These are phyloP conservation scores for Naganishia kalamii DNA, from an alignment of 768 basidiomycete genomes.

Conservation along the genomic window DNA sequence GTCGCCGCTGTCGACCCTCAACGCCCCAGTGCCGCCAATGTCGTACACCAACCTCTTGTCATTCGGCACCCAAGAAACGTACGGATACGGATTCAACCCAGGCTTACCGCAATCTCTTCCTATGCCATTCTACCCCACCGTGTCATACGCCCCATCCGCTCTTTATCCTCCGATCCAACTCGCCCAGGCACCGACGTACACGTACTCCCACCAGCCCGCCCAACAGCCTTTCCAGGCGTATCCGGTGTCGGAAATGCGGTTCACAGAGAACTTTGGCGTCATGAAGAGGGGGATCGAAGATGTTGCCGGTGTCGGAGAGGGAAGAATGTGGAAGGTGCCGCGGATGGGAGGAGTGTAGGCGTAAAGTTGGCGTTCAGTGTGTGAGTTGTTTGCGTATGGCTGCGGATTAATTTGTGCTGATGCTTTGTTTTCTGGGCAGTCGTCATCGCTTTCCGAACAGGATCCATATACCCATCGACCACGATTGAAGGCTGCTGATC, in stretches of 20 bases:
- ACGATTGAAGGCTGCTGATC: no score
- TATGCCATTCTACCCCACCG: background rate
- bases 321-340: no score
- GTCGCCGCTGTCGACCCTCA: no score
- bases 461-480: no score
- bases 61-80: background rate
- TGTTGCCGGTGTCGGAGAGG: background rate
- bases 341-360: no score
- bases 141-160: background rate
- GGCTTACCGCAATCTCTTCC: background rate
- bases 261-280: background rate
- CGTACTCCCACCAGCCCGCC: no score
- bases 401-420: no score
- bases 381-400: no score
- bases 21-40: no score
- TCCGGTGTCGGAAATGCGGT: background rate
- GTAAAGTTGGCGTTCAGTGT: no score
- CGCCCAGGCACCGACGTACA: background rate
- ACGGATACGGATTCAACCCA: background rate
- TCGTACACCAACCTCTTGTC: background rate
- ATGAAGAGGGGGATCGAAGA: constrained; percentile 2
- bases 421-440: no score
- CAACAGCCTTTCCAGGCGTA: background rate
- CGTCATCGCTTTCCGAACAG: no score
- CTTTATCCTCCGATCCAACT: background rate